Evolutionary conservation across 202 grass and related monocot species (phyloP).

Genomic region (Alloteropsis angusta): DNA sequence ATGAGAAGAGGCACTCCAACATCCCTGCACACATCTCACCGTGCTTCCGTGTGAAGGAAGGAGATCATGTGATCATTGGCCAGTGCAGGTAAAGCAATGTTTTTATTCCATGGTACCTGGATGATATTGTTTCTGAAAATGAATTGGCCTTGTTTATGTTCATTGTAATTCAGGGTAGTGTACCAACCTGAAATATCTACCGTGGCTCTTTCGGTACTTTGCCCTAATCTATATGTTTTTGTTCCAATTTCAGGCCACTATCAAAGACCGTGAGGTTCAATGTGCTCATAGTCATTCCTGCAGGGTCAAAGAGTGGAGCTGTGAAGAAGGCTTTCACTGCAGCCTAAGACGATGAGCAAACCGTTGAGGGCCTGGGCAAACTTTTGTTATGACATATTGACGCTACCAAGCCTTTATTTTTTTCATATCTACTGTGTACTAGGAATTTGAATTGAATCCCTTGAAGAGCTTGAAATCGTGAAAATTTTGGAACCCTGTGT

Average conservation of each 20-base stretch:
- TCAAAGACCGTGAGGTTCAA: slow-evolving; percentile 63
- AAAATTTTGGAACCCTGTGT: background rate
- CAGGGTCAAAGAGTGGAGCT: slow-evolving; percentile 38
- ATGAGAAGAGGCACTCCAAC: slow-evolving; percentile 65
- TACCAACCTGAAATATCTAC: background rate
- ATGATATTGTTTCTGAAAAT: background rate
- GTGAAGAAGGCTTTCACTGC: slow-evolving; percentile 54
- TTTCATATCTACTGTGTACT: slow-evolving; percentile 1
- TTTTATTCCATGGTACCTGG: background rate
- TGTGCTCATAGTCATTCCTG: slow-evolving; percentile 58
- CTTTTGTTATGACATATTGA: background rate
- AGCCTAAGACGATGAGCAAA: slow-evolving; percentile 18
- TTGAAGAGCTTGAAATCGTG: background rate
- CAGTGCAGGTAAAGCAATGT: slow-evolving; percentile 41
- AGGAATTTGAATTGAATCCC: background rate
- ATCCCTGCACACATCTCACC: slow-evolving; percentile 53
- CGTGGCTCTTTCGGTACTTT: background rate
- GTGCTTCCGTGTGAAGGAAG: slow-evolving; percentile 62
- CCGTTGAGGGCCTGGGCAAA: background rate
- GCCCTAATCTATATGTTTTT: background rate
- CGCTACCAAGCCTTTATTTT: background rate
- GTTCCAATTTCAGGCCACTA: slow-evolving; percentile 31
- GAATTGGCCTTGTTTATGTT: background rate
- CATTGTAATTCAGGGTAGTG: background rate
- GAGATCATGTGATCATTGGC: slow-evolving; percentile 64